phyloP scores from a whole-genome alignment of 2,329 filamentous ascomycete species.

The Paramyrothecium roridum region DNA sequence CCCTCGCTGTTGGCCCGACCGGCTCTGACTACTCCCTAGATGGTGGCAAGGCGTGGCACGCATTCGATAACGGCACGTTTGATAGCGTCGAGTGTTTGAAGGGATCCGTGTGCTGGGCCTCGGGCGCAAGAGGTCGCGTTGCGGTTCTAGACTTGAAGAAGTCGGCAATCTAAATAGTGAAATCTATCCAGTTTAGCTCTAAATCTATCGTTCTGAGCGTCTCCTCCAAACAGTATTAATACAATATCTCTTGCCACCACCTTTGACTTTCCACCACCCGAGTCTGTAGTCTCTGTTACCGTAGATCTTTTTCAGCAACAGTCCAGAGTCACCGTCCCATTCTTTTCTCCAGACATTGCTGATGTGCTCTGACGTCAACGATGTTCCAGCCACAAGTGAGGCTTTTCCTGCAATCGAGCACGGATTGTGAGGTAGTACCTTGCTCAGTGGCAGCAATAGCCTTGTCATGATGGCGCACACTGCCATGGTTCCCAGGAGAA shows the following conservation, averaged over 20 bases:
- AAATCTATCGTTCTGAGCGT: too few relatives aligned
- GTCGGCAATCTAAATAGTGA: background rate
- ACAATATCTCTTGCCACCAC: too few relatives aligned
- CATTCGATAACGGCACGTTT: conserved; percentile 24
- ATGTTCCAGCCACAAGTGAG: conserved; percentile 19
- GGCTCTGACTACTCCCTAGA: conserved; percentile 27
- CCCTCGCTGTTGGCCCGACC: conserved; percentile 27
- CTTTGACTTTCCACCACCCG: conserved; percentile 31
- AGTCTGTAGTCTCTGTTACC: conserved; percentile 9
- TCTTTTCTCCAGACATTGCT: conserved; percentile 17
- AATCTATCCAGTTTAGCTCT: background rate
- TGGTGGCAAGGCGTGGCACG: conserved; percentile 21
- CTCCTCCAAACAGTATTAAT: too few relatives aligned
- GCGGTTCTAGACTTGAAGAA: background rate
- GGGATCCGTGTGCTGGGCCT: conserved; percentile 25
- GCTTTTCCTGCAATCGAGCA: conserved; percentile 24
- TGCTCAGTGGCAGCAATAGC: conserved; percentile 14
- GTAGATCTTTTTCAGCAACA: conserved; percentile 6
- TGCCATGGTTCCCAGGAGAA: conserved; percentile 22
- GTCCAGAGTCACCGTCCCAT: conserved; percentile 14
- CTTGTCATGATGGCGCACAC: conserved; percentile 18
- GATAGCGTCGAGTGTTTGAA: conserved; percentile 26
- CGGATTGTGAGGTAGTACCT: conserved; percentile 24
- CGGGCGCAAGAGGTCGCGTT: conserved; percentile 12
- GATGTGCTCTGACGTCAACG: conserved; percentile 15